A percentile compares a stretch with the other conserved stretches of the same genome.
phyloP scores from a whole-genome alignment of 2,329 filamentous ascomycete genomes.

The Septoria petroselini region DNA sequence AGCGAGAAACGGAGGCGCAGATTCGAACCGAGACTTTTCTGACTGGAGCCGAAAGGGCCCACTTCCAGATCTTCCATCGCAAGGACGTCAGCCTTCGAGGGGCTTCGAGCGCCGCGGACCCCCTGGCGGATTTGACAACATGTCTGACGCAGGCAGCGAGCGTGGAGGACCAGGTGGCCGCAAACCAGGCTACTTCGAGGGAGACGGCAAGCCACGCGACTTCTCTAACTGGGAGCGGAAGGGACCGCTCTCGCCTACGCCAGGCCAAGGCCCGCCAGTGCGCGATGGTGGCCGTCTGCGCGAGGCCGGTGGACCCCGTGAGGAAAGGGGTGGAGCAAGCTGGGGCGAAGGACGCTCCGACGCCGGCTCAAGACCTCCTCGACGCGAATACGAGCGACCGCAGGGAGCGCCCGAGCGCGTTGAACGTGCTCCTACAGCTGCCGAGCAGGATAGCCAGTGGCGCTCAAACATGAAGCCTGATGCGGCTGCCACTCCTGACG shows the following conservation, averaged over 20 bases:
- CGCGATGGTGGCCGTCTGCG: constrained; percentile 59
- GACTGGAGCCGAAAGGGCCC: constrained; percentile 95
- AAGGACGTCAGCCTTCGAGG: constrained; percentile 45
- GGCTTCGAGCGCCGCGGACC: constrained; percentile 37
- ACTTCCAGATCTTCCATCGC: constrained; percentile 67
- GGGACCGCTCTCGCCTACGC: constrained; percentile 76
- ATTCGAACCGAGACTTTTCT: constrained; percentile 68
- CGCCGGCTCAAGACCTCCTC: constrained; percentile 75
- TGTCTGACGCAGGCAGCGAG: constrained; percentile 55
- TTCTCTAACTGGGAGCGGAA: constrained; percentile 93
- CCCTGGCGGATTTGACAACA: constrained; percentile 31
- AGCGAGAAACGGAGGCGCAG: constrained; percentile 60
- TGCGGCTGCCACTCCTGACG: constrained; percentile 64
- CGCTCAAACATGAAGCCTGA: constrained; percentile 89
- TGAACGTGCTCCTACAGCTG: constrained; percentile 75
- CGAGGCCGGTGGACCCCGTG: constrained; percentile 53
- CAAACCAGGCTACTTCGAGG: constrained; percentile 64
- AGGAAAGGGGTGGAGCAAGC: constrained; percentile 60
- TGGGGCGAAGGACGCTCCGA: constrained; percentile 69
- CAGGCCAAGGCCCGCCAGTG: constrained; percentile 42
- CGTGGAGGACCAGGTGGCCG: constrained; percentile 51
- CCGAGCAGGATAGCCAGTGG: constrained; percentile 93
- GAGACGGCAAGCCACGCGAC: constrained; percentile 74
- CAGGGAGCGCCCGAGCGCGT: constrained; percentile 41
- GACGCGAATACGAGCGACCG: constrained; percentile 69